phyloP scores from a whole-genome alignment of 164 flowering plant species.

The Akebia trifoliata region DNA sequence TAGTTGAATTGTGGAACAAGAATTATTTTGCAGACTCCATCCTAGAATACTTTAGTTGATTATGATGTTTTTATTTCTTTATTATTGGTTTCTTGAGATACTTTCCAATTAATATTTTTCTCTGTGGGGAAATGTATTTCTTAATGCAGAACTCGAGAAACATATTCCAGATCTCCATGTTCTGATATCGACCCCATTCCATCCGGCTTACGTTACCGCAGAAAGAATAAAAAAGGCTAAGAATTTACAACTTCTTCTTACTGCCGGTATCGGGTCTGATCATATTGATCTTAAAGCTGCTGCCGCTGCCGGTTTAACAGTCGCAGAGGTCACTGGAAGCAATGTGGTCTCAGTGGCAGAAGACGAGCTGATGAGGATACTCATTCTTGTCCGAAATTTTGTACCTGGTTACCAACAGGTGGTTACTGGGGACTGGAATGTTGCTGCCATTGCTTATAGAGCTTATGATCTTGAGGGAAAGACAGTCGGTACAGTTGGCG shows the following conservation, averaged over 20 bases:
- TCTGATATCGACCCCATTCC: slow-evolving; percentile 91
- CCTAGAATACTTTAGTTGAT: too few relatives aligned
- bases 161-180: slow-evolving; percentile 93
- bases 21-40: too few relatives aligned
- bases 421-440: slow-evolving; percentile 87
- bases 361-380: slow-evolving; percentile 95
- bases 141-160: slow-evolving; percentile 82
- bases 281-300: slow-evolving; percentile 93
- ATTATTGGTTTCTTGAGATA: background rate
- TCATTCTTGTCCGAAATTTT: slow-evolving; percentile 87
- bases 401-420: slow-evolving; percentile 85
- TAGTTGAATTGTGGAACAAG: too few relatives aligned
- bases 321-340: slow-evolving; percentile 98
- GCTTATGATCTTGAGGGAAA: slow-evolving; percentile 98
- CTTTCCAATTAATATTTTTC: background rate
- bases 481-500: slow-evolving; percentile 94
- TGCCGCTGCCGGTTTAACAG: slow-evolving; percentile 88
- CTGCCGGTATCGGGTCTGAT: slow-evolving; percentile 98
- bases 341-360: slow-evolving; percentile 95
- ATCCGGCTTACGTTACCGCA: slow-evolving; percentile 93
- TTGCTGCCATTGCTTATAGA: slow-evolving; percentile 77
- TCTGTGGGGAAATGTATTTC: background rate
- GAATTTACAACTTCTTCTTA: slow-evolving; percentile 77
- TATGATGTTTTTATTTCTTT: too few relatives aligned
- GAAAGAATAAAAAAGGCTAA: slow-evolving; percentile 93